Base-by-base conservation (phyloP, 192 early-diverging fungal species). In the Entomortierella chlamydospora region DNA sequence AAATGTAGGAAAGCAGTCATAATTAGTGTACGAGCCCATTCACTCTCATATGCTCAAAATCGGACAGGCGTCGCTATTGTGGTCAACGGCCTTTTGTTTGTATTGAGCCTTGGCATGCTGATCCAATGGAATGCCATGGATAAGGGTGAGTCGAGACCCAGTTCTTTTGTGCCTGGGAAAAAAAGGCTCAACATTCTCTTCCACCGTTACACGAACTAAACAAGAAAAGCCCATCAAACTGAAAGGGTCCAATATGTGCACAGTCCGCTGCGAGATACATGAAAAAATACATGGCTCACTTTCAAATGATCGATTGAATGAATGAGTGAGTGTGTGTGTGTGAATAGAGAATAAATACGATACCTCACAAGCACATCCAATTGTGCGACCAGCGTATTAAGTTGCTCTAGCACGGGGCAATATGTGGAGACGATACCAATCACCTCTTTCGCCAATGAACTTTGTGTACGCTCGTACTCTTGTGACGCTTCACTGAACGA, bases 281-380 rank as follows among this genome's bases (percentile, higher is more conserved):
- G 31, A 10, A 8, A 25, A n/a, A n/a, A n/a, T n/a, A n/a, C n/a
- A n/a, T n/a, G n/a, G n/a, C n/a, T n/a, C n/a, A n/a, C n/a, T n/a
- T n/a, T n/a, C n/a, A n/a, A n/a, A n/a, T n/a, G n/a, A n/a, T n/a
- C n/a, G n/a, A 11, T 43, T 8, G n/a, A n/a, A n/a, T n/a, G n/a
- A n/a, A n/a, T n/a, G n/a, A n/a, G n/a, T n/a, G n/a, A n/a, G n/a
- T n/a, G n/a, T n/a, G n/a, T n/a, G n/a, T n/a, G n/a, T n/a, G n/a
- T n/a, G n/a, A n/a, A n/a, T n/a, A n/a, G n/a, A n/a, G n/a, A n/a
- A n/a, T n/a, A n/a, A 37, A 37, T 37, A 37, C 34, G n/a, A 37
- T 82, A 93, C 92, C 90, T 93, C 23, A 93, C 82, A 25, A 97
- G 81, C 11, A 97, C 95, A 84, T 99, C 97, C 57, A 99, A 58